Evolutionary conservation across 352 stramenopile species (phyloP), one percentile per base, ranked within the genome.

Genomic region (Globisporangium barbulae): DNA sequence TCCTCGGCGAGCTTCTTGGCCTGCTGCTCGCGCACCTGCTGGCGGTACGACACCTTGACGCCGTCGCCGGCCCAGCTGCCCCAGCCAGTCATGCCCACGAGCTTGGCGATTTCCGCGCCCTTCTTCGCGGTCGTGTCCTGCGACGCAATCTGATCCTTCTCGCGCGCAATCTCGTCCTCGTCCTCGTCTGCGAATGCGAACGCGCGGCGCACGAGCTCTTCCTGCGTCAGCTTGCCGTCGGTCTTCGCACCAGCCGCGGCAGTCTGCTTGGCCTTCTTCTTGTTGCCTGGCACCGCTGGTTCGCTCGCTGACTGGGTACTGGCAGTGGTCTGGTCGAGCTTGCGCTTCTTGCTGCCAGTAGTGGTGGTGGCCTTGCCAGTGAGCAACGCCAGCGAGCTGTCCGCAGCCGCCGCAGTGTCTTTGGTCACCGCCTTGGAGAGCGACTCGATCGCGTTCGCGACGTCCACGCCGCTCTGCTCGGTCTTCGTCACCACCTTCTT

Each of bases 101-200:
- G 76, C 66, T 89, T 87, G 22, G 83, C 83, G 21, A 93, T 77
- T 71, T 95, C 85, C 1, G 81, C 77, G 15, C 85, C 83, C 48
- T 90, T 89, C 70, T 93, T 93, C 4, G 78, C 81, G 39, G 85
- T 63, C 7, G 80, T 77, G 61, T 93, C 86, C 33, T 85, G 70
- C 4, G 72, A 64, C 17, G 86, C 86, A 54, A 93, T 70, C 47
- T 68, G 67, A 30, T 96, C 82, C 73, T 99, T 99, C 77, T 98
- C 94, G 41, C 89, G 83, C 52, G 86, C 75, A 68, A 99, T 98
- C 56, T 99, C 97, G 65, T 98, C 82, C 56, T 98, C 88, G 55
- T 97, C 81, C 13, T 93, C 83, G 37, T 93, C 84, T 0, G 91
- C 88, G 57, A 97, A 96, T 37, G 96, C 96, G 80, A 99, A 99